These are phyloP conservation scores for Phialophora macrospora DNA, from an alignment of 2,329 filamentous ascomycete genomes.

Conservation along the genomic window DNA sequence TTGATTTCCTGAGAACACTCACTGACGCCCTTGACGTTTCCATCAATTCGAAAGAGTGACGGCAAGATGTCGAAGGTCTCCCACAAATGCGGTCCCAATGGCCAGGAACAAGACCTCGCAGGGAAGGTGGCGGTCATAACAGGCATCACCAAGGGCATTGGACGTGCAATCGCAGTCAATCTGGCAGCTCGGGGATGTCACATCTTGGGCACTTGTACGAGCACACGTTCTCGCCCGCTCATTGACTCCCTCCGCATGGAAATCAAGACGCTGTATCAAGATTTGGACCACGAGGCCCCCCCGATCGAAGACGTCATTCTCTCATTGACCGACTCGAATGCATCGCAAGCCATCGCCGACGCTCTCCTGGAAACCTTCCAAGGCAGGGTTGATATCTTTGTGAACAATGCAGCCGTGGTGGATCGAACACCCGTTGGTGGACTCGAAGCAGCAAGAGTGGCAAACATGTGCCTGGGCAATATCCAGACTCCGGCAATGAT, in stretches of 20 bases:
- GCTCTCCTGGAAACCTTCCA: background rate
- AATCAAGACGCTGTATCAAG: background rate
- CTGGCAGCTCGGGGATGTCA: background rate
- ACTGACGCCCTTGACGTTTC: no score
- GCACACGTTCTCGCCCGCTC: background rate
- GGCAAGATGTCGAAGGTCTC: no score
- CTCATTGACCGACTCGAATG: background rate
- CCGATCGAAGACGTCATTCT: background rate
- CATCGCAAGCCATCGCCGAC: background rate
- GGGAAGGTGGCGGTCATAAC: background rate
- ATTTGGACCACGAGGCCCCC: background rate
- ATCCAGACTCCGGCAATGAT: conserved; percentile 1
- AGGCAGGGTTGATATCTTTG: background rate
- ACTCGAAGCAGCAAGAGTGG: background rate
- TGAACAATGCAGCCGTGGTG: background rate
- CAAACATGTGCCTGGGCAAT: conserved; percentile 3
- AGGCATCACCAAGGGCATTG: background rate
- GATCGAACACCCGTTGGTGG: background rate
- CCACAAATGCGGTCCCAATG: no score
- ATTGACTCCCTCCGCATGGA: background rate
- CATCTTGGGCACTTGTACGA: background rate
- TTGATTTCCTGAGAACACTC: no score
- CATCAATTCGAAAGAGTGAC: no score
- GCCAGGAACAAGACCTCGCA: background rate
- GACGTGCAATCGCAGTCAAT: background rate